These are phyloP conservation scores for Phytophthora boehmeriae DNA, from an alignment of 352 stramenopile genomes.

Conservation along the genomic window DNA sequence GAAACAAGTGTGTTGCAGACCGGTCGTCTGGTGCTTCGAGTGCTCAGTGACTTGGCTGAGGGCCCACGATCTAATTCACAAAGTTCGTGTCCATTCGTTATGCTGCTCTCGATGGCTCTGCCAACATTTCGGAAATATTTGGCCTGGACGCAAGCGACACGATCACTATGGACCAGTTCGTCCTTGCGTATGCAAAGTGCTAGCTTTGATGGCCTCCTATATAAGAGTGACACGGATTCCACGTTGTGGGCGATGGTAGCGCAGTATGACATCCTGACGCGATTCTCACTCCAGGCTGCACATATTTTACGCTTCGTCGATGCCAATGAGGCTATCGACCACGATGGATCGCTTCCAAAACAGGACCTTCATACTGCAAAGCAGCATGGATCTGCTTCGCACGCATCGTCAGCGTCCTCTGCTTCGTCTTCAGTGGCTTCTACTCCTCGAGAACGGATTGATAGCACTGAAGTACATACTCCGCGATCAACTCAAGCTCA, in stretches of 20 bases:
- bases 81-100: slow-evolving; percentile 54
- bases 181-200: slow-evolving; percentile 17
- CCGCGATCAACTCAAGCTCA: slow-evolving; percentile 7
- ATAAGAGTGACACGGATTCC: slow-evolving; percentile 13
- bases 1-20: slow-evolving; percentile 38
- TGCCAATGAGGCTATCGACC: slow-evolving; percentile 43
- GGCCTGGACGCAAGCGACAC: slow-evolving; percentile 47
- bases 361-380: slow-evolving; percentile 4
- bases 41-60: slow-evolving; percentile 24
- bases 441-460: slow-evolving; percentile 18
- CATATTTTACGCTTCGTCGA: slow-evolving; percentile 49
- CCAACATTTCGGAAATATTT: slow-evolving; percentile 64
- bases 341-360: slow-evolving; percentile 24
- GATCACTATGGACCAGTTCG: slow-evolving; percentile 38
- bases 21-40: slow-evolving; percentile 36
- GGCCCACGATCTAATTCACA: slow-evolving; percentile 18
- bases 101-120: slow-evolving; percentile 65
- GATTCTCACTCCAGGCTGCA: slow-evolving; percentile 31
- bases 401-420: slow-evolving; percentile 30
- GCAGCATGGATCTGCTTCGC: slow-evolving; percentile 6
- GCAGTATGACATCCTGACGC: slow-evolving; percentile 53
- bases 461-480: not conserved
- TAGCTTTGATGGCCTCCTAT: slow-evolving; percentile 9
- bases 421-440: slow-evolving; percentile 18
- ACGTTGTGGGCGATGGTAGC: slow-evolving; percentile 52